Evolutionary conservation across 139 green algal genomes (phyloP), one percentile per base, ranked within the genome.

Genomic region (Coelastrella sp.): DNA sequence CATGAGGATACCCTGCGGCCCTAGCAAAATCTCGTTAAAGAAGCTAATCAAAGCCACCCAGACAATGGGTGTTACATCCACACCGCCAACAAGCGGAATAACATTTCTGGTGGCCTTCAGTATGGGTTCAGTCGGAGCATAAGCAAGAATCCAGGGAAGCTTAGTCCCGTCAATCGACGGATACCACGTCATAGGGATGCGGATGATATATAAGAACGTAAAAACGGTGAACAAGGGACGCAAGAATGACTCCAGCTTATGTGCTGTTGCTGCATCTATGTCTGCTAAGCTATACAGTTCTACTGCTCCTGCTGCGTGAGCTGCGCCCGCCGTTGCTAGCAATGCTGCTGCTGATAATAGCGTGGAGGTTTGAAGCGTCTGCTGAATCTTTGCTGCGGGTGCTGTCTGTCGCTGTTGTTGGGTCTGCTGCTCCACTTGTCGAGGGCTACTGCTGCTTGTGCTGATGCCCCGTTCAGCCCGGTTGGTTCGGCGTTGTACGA

Each of bases 41-140:
- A 99, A 99, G 79, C 87, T 96, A 7, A 99, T 92, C 22, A 99
- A 57, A 3, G 93, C 97, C 3, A 99, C 93, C 97, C 96, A 99
- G 11, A 99, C 95, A 73, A 99, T 98, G 22, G 98, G 98, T 5
- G 96, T 97, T 5, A 99, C 93, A 85, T 99, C 98, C n/a, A 99
- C 97, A 4, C 98, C 98, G 47, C 95, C 97, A 54, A 99, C 94
- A 47, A 97, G 96, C 17, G 94, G 94, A 7, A 98, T 92, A 3
- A 96, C 20, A 85, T 96, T 97, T 2, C 98, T 89, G 0, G 97
- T 99, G 14, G 94, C 93, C 19, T 85, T 93, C n/a, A 99, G 94
- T 7, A 99, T 61, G 5, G 96, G 95, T 92, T 99, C 98, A 56
- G 98, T 99, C 59, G 98, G 97, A 3, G 87, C 90, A 88, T 97